A percentile compares a stretch with the other conserved stretches of the same genome.
Conservation (phyloP, 2,329 filamentous ascomycete genomes). For the Grosmannia clavigera region DNA sequence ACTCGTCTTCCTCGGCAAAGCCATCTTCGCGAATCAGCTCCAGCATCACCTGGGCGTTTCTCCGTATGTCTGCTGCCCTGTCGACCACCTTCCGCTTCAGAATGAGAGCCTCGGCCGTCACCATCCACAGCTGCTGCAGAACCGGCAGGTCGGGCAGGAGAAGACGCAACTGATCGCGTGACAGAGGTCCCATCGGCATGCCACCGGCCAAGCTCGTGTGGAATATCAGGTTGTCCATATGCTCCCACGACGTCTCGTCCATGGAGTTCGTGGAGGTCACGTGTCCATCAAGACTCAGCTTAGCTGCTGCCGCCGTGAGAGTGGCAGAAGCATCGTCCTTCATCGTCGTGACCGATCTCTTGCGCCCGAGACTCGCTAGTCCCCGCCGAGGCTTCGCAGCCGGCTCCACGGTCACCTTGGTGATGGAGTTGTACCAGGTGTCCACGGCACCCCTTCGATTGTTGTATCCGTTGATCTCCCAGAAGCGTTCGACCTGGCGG, state of each 20-base stretch:
- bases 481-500: conserved; percentile 49
- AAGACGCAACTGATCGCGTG: conserved; percentile 34
- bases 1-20: conserved; percentile 46
- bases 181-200: conserved; percentile 48
- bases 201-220: conserved; percentile 46
- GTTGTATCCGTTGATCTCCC: conserved; percentile 57
- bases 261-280: conserved; percentile 4
- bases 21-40: conserved; percentile 53
- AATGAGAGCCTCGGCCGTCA: conserved; percentile 50
- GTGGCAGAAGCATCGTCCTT: conserved; percentile 11
- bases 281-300: neutral
- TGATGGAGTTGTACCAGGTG: conserved; percentile 42
- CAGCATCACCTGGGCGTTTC: conserved; percentile 49
- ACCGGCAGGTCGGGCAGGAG: conserved; percentile 43
- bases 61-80: conserved; percentile 46
- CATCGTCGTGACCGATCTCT: conserved; percentile 35
- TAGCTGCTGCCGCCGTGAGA: neutral
- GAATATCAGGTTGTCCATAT: conserved; percentile 34
- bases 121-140: conserved; percentile 49
- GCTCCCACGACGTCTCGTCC: conserved; percentile 13
- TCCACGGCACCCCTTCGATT: conserved; percentile 46
- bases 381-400: conserved; percentile 36
- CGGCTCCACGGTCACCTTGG: conserved; percentile 30
- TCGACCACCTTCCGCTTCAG: conserved; percentile 46
- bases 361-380: conserved; percentile 42